A percentile compares a stretch with the other conserved stretches of the same genome.
These are phyloP conservation scores for Nephelium lappaceum DNA, from an alignment of 345 rosid species.

Conservation along the genomic window DNA sequence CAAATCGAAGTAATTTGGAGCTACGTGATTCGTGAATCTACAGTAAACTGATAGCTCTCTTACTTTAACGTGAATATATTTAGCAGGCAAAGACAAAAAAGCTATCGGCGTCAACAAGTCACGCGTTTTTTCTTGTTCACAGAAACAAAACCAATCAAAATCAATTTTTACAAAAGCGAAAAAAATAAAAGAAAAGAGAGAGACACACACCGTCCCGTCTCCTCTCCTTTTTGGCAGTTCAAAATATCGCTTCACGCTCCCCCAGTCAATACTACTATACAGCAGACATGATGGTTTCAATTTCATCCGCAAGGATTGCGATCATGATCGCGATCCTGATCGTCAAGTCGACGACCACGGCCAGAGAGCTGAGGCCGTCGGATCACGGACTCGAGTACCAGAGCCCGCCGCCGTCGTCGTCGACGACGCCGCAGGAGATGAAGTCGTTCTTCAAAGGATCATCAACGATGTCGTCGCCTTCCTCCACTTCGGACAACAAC, in stretches of 20 bases:
- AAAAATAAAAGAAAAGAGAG: not conserved
- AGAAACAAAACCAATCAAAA: not conserved
- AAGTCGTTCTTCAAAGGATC: conserved; percentile 50
- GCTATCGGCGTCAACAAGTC: conserved; percentile 24
- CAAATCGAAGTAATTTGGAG: too few species aligned
- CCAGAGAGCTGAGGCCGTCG: conserved; percentile 66
- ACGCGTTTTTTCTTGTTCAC: conserved; percentile 10
- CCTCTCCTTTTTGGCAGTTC: too few species aligned
- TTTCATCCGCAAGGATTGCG: not conserved
- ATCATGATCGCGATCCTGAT: conserved; percentile 23
- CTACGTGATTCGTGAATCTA: too few species aligned
- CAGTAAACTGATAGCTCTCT: too few species aligned
- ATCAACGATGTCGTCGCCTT: conserved; percentile 26
- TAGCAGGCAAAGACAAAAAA: conserved; percentile 15
- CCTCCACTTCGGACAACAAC: conserved; percentile 4
- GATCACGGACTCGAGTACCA: conserved; percentile 73
- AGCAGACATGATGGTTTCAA: conserved; percentile 1
- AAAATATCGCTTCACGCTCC: too few species aligned
- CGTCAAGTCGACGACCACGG: conserved; percentile 25
- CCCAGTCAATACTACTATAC: not conserved
- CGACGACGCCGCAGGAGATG: conserved; percentile 45
- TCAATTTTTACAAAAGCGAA: not conserved
- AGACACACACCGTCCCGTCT: not conserved
- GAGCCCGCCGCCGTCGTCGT: conserved; percentile 37
- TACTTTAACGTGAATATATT: not conserved